These are phyloP conservation scores for Linum lewisii DNA, from an alignment of 345 rosid species.

Conservation along the genomic window DNA sequence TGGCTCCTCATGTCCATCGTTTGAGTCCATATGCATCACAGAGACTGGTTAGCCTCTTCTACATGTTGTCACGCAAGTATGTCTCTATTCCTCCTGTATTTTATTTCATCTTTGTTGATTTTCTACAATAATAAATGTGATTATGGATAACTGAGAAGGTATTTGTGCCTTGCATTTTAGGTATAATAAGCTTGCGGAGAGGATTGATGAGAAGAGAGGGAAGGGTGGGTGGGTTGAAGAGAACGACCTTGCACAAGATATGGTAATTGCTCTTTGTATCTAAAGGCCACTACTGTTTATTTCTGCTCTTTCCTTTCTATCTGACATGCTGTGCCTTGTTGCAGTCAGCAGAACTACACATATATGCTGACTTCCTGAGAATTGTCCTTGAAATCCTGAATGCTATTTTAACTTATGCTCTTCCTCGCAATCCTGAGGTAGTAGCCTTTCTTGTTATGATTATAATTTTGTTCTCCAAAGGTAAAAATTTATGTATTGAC, in stretches of 20 bases:
- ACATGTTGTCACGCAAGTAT: conserved; percentile 96
- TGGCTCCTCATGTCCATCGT: conserved; percentile 95
- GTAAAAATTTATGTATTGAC: conserved; percentile 1
- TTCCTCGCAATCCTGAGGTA: conserved; percentile 98
- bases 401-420: conserved; percentile 85
- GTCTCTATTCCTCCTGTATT: conserved; percentile 11
- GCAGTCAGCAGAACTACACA: conserved; percentile 92
- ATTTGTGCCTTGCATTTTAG: conserved; percentile 26
- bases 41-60: conserved; percentile 92
- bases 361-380: conserved; percentile 90
- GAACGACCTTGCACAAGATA: conserved; percentile 55
- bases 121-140: conserved; percentile 3
- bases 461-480: neutral
- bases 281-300: neutral
- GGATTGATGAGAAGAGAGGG: conserved; percentile 45
- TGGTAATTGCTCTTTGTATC: conserved; percentile 34
- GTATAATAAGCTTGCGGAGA: conserved; percentile 80
- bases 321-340: neutral
- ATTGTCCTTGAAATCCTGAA: conserved; percentile 90
- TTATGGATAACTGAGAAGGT: neutral
- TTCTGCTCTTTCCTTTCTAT: conserved; percentile 7
- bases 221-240: conserved; percentile 41
- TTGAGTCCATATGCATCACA: conserved; percentile 97
- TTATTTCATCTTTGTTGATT: conserved; percentile 1
- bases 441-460: neutral